Evolutionary conservation across 2,329 filamentous ascomycete species (phyloP).

Genomic region (Gliomastix tumulicola): DNA sequence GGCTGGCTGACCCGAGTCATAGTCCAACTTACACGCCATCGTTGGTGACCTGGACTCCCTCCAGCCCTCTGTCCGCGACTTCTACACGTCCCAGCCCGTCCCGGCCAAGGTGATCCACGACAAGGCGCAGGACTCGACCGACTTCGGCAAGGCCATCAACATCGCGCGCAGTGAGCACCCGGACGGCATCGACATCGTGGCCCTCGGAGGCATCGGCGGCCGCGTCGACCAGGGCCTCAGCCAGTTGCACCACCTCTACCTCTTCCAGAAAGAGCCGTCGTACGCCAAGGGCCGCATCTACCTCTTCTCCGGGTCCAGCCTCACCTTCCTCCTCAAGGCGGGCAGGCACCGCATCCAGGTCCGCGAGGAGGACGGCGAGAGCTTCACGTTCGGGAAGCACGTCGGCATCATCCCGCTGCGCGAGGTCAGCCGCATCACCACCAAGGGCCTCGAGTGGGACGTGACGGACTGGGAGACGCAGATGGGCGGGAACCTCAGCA

Average conservation of each 20-base stretch:
- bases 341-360: conserved; percentile 64
- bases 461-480: conserved; percentile 72
- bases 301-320: conserved; percentile 71
- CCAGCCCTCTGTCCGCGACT: conserved; percentile 48
- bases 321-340: conserved; percentile 72
- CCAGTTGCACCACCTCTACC: conserved; percentile 77
- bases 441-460: conserved; percentile 84
- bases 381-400: conserved; percentile 62
- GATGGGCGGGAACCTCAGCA: conserved; percentile 68
- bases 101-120: conserved; percentile 59
- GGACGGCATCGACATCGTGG: conserved; percentile 56
- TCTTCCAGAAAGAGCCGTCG: conserved; percentile 45
- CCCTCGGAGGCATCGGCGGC: conserved; percentile 79
- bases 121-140: conserved; percentile 79
- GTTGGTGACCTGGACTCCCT: conserved; percentile 92
- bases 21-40: conserved; percentile 62
- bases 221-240: conserved; percentile 90
- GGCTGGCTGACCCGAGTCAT: background rate
- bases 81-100: conserved; percentile 51
- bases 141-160: conserved; percentile 77
- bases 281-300: conserved; percentile 57
- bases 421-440: conserved; percentile 72
- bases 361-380: conserved; percentile 35
- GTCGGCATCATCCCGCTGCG: conserved; percentile 82
- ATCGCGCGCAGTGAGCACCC: conserved; percentile 40